A percentile compares a stretch with the other conserved stretches of the same genome.
Conservation (phyloP, 305 asterid species). For the Fraxinus nigra region DNA sequence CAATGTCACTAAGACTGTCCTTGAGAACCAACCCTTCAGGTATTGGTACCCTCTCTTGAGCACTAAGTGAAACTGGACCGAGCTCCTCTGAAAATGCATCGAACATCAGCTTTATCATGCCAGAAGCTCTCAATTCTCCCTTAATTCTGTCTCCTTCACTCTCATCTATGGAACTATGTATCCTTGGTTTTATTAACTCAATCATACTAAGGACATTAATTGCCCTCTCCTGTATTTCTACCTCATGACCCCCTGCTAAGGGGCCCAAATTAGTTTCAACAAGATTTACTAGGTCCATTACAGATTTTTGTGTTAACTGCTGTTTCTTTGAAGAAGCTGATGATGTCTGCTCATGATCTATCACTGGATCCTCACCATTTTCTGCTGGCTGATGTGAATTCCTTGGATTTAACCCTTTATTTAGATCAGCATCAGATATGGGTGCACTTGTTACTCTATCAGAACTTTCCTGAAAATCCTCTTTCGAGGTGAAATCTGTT, state of each 20-base stretch:
- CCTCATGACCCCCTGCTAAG: constrained; percentile 69
- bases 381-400: constrained; percentile 18
- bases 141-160: constrained; percentile 38
- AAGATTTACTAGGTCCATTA: constrained; percentile 55
- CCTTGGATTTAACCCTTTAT: constrained; percentile 34
- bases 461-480: constrained; percentile 33
- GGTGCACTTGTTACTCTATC: constrained; percentile 31
- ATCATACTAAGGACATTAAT: constrained; percentile 73
- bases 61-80: constrained; percentile 75
- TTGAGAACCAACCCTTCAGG: constrained; percentile 75
- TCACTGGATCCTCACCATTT: constrained; percentile 28
- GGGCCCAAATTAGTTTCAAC: constrained; percentile 69
- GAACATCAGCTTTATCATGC: constrained; percentile 43
- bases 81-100: constrained; percentile 76
- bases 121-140: constrained; percentile 40
- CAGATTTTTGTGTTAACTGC: constrained; percentile 45
- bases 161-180: constrained; percentile 36
- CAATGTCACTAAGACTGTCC: constrained; percentile 71
- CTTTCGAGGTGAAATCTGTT: constrained; percentile 29
- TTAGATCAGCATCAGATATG: constrained; percentile 43
- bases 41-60: constrained; percentile 75
- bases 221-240: constrained; percentile 86
- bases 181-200: constrained; percentile 50
- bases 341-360: constrained; percentile 31
- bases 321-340: constrained; percentile 33